Percentiles rank a stretch among this genome's conserved stretches.
Evolutionary conservation across 2,329 filamentous ascomycete genomes (phyloP).

Genomic region (Pseudogymnoascus sp.): DNA sequence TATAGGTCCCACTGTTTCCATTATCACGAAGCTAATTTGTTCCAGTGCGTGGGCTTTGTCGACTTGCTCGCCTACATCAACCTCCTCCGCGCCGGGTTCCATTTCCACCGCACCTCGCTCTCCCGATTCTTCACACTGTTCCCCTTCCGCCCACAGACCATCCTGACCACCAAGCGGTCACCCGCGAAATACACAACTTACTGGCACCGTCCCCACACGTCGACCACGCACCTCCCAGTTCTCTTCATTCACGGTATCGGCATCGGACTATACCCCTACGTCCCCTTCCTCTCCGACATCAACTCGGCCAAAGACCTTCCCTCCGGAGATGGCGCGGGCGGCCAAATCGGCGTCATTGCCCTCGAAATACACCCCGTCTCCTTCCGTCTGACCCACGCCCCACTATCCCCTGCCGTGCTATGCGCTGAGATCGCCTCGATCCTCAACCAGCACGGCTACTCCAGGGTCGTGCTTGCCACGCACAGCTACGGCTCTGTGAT

Average conservation of each 20-base stretch:
- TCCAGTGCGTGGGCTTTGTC: slow-evolving; percentile 28
- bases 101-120: slow-evolving; percentile 39
- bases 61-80: slow-evolving; percentile 30
- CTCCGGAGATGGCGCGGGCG: slow-evolving; percentile 32
- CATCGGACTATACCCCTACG: slow-evolving; percentile 51
- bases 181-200: slow-evolving; percentile 45
- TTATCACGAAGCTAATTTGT: slow-evolving; percentile 9
- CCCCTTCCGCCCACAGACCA: slow-evolving; percentile 44
- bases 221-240: slow-evolving; percentile 47
- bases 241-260: slow-evolving; percentile 60
- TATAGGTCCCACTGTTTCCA: background rate
- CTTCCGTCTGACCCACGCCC: slow-evolving; percentile 46
- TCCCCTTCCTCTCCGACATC: slow-evolving; percentile 46
- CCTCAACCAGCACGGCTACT: slow-evolving; percentile 42
- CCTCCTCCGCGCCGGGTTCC: slow-evolving; percentile 39
- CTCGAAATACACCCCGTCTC: slow-evolving; percentile 53
- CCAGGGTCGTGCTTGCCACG: slow-evolving; percentile 45
- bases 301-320: slow-evolving; percentile 25
- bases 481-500: slow-evolving; percentile 50
- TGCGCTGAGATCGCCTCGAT: slow-evolving; percentile 46
- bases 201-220: slow-evolving; percentile 55
- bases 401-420: slow-evolving; percentile 41
- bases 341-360: slow-evolving; percentile 49
- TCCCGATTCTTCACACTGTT: slow-evolving; percentile 42
- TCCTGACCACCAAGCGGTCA: slow-evolving; percentile 40